Evolutionary conservation across 345 rosid species (phyloP).

Genomic region (Melaleuca alternifolia): DNA sequence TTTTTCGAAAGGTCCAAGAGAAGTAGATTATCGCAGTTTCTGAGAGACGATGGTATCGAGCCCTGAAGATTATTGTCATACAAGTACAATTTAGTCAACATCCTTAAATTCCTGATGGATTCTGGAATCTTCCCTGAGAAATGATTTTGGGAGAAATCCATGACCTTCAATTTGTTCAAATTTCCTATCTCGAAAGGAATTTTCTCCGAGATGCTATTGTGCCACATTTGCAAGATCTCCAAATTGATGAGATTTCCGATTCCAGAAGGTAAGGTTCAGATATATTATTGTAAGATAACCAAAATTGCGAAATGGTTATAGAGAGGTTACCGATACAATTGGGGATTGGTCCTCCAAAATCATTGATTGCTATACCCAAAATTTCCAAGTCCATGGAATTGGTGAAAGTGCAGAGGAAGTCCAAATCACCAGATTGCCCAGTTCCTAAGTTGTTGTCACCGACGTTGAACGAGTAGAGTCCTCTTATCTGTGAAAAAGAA

Average conservation of each 20-base stretch:
- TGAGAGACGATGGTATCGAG: neutral
- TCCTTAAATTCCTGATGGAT: neutral
- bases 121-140: neutral
- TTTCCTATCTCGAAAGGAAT: neutral
- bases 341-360: neutral
- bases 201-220: neutral
- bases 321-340: neutral
- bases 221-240: fast-evolving
- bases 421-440: neutral
- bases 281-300: neutral
- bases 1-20: neutral
- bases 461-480: neutral
- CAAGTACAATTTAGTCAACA: fast-evolving
- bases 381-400: neutral
- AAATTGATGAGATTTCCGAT: neutral
- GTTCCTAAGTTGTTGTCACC: fast-evolving
- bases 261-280: neutral
- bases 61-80: fast-evolving
- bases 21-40: neutral
- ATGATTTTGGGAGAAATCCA: fast-evolving
- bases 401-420: neutral
- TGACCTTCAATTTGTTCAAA: fast-evolving
- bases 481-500: neutral
- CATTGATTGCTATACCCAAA: fast-evolving
- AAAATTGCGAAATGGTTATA: fast-evolving